A percentile compares a stretch with the other conserved stretches of the same genome.
phyloP scores from a whole-genome alignment of 179 eudicot genomes.

The Corrigiola litoralis region DNA sequence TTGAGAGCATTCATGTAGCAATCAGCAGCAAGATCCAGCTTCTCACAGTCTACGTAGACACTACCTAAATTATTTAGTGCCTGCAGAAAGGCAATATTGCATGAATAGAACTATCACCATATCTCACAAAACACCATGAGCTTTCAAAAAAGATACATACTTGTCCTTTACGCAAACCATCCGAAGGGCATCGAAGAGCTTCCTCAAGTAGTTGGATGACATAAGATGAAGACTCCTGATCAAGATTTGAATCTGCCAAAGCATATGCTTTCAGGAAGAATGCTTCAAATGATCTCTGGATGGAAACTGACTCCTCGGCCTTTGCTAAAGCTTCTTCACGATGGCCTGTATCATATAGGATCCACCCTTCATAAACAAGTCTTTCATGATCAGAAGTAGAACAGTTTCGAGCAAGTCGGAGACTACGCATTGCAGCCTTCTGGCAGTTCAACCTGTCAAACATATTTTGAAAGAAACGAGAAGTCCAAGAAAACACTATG shows the following conservation, averaged over 20 bases:
- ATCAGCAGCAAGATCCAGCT: conserved; percentile 75
- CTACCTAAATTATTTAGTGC: conserved; percentile 80
- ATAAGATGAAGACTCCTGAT: conserved; percentile 50
- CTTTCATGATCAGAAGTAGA: conserved; percentile 66
- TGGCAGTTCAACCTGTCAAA: conserved; percentile 63
- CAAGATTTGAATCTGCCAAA: conserved; percentile 67
- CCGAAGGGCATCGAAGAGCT: conserved; percentile 84
- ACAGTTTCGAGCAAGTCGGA: conserved; percentile 63
- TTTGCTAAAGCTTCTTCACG: conserved; percentile 83
- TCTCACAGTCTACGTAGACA: conserved; percentile 71
- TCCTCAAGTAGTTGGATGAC: conserved; percentile 75
- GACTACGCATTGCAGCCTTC: conserved; percentile 81
- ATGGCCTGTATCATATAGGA: conserved; percentile 76
- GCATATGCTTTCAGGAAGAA: conserved; percentile 81
- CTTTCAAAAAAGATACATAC: conserved; percentile 31
- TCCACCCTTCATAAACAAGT: conserved; percentile 87
- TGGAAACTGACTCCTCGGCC: conserved; percentile 67
- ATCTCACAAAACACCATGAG: background rate
- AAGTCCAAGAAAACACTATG: background rate
- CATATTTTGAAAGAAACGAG: conserved; percentile 6
- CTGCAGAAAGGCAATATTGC: conserved; percentile 33
- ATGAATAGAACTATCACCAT: conserved; percentile 3
- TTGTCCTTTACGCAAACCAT: conserved; percentile 88
- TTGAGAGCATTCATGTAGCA: conserved; percentile 82
- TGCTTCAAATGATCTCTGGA: conserved; percentile 81